A percentile compares a stretch with the other conserved stretches of the same genome.
Evolutionary conservation across 306 rosid species (phyloP).

Genomic region (Dalbergia oliveri): DNA sequence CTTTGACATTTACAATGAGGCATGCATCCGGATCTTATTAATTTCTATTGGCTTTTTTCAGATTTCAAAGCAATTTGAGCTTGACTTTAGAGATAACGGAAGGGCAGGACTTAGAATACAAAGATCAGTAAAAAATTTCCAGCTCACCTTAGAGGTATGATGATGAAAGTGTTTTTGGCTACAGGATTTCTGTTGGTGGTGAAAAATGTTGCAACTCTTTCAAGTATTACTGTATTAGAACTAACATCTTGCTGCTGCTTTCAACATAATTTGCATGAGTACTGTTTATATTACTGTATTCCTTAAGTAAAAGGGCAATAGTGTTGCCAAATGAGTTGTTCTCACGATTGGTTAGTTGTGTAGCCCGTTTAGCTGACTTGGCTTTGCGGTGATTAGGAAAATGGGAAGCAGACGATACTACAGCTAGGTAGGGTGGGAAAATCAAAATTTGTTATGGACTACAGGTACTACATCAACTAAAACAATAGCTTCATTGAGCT

Average conservation of each 20-base stretch:
- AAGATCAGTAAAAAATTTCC: slow-evolving; percentile 88
- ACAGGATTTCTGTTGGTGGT: not conserved
- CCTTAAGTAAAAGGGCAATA: not conserved
- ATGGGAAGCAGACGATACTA: slow-evolving; percentile 77
- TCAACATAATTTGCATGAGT: no score
- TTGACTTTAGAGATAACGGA: slow-evolving; percentile 91
- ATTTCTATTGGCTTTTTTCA: slow-evolving; percentile 43
- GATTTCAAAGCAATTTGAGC: slow-evolving; percentile 81
- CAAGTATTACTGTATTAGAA: not conserved
- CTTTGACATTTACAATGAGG: not conserved
- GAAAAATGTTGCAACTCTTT: not conserved
- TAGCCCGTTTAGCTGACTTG: slow-evolving; percentile 35
- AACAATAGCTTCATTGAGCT: slow-evolving; percentile 23
- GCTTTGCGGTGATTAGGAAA: slow-evolving; percentile 58
- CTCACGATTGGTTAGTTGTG: not conserved
- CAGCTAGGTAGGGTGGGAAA: slow-evolving; percentile 91
- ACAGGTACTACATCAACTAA: slow-evolving; percentile 59
- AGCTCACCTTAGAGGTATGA: slow-evolving; percentile 83
- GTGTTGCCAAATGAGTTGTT: slow-evolving; percentile 1
- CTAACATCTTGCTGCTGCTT: not conserved
- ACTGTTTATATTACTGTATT: no score
- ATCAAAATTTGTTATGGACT: slow-evolving; percentile 88
- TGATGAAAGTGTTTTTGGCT: not conserved
- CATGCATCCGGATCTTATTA: slow-evolving; percentile 1
- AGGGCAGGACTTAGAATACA: slow-evolving; percentile 74